These are phyloP conservation scores for Penicillium oxalicum DNA, from an alignment of 2,329 filamentous ascomycete genomes.

Conservation along the genomic window DNA sequence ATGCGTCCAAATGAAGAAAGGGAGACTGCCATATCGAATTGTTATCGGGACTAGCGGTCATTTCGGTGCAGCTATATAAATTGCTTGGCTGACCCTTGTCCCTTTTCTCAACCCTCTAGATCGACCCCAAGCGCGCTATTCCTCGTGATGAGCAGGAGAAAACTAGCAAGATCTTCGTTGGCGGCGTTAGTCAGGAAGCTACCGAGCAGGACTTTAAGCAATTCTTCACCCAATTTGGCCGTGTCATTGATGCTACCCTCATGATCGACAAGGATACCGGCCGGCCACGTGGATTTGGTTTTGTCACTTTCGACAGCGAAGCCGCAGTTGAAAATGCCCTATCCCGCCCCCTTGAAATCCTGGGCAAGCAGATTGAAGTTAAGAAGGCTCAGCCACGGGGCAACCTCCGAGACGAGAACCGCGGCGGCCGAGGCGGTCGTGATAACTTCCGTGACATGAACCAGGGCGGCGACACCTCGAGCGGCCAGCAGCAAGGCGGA, in stretches of 20 bases:
- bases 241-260: constrained; percentile 91
- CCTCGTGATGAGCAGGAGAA: constrained; percentile 96
- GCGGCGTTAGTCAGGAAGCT: constrained; percentile 93
- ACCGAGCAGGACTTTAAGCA: constrained; percentile 94
- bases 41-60: no score
- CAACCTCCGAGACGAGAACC: constrained; percentile 87
- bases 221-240: constrained; percentile 94
- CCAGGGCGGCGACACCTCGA: constrained; percentile 30
- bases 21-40: background rate
- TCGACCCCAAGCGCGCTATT: constrained; percentile 95
- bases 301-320: constrained; percentile 96
- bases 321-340: constrained; percentile 89
- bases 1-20: background rate
- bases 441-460: constrained; percentile 38
- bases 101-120: constrained; percentile 49
- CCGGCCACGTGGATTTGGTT: constrained; percentile 91
- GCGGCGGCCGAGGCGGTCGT: constrained; percentile 47
- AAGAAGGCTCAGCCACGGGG: constrained; percentile 96
- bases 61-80: no score
- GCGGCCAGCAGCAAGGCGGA: constrained; percentile 42
- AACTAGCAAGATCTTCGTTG: constrained; percentile 97
- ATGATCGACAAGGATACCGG: constrained; percentile 99
- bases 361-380: constrained; percentile 94
- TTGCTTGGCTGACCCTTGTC: background rate
- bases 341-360: constrained; percentile 77